Evolutionary conservation across 805 yeast species (phyloP).

Genomic region (Kuraishia floccosa): DNA sequence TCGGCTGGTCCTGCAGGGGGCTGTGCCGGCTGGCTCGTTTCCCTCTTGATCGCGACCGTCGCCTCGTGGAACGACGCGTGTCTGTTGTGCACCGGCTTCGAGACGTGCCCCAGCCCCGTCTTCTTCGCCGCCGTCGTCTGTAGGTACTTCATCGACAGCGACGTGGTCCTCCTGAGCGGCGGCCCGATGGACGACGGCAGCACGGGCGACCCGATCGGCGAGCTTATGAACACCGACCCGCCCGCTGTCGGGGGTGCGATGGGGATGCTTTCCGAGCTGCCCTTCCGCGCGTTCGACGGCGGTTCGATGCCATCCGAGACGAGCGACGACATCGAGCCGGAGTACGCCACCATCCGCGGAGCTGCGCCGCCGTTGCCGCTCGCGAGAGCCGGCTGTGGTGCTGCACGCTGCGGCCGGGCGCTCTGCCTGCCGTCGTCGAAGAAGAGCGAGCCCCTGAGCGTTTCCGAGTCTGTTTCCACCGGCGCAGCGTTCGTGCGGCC

Average conservation of each 20-base stretch:
- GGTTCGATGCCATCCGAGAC: background rate
- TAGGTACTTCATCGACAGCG: slow-evolving; percentile 1
- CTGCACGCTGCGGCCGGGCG: too few species aligned
- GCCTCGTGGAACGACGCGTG: too few species aligned
- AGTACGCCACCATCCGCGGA: background rate
- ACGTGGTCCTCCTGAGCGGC: background rate
- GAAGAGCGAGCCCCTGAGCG: too few species aligned
- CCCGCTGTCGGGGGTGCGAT: background rate
- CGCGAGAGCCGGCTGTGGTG: too few species aligned
- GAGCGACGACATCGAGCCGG: background rate
- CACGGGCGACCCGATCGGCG: background rate
- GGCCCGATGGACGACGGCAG: background rate
- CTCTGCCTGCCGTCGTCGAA: too few species aligned
- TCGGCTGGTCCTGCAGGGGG: too few species aligned
- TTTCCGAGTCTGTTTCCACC: too few species aligned
- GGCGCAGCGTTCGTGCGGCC: too few species aligned
- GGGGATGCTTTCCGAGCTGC: background rate
- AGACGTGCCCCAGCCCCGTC: background rate
- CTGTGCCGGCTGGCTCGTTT: too few species aligned
- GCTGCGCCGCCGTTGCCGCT: too few species aligned
- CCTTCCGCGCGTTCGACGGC: background rate
- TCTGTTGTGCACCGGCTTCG: too few species aligned
- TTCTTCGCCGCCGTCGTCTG: background rate
- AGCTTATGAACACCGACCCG: background rate
- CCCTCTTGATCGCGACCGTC: too few species aligned